Conservation (phyloP, 371 early-diverging fungal species). For the Actinomortierella ambigua region DNA sequence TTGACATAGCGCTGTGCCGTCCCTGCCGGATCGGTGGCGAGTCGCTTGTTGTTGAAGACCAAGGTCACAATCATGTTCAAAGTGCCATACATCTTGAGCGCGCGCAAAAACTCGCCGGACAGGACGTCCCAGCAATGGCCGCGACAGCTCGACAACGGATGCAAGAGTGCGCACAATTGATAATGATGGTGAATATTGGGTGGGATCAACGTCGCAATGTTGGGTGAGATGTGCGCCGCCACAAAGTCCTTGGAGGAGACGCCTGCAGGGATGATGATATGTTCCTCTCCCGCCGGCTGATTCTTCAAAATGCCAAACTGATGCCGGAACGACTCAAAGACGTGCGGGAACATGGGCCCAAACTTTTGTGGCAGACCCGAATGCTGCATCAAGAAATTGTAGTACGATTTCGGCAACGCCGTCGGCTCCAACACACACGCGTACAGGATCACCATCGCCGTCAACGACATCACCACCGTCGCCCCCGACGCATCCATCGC, state of each 20-base stretch:
- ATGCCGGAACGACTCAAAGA: constrained; percentile 48
- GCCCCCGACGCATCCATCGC: constrained; percentile 59
- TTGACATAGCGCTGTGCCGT: constrained; percentile 46
- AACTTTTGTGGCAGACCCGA: constrained; percentile 61
- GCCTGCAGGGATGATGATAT: constrained; percentile 52
- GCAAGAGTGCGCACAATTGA: constrained; percentile 75
- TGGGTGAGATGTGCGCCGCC: constrained; percentile 58
- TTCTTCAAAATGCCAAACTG: constrained; percentile 46
- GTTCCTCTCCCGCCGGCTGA: constrained; percentile 34
- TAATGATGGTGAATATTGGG: constrained; percentile 63
- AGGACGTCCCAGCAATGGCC: constrained; percentile 49
- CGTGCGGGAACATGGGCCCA: constrained; percentile 59
- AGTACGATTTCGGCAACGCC: constrained; percentile 67
- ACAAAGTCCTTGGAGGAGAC: constrained; percentile 55
- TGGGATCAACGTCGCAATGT: constrained; percentile 56
- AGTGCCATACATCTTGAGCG: constrained; percentile 72
- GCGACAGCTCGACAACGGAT: constrained; percentile 68
- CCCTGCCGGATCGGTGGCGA: constrained; percentile 38
- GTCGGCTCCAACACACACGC: constrained; percentile 66
- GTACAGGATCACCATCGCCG: constrained; percentile 67
- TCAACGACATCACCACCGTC: constrained; percentile 69
- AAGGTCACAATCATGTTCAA: constrained; percentile 58
- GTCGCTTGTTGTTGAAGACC: constrained; percentile 37
- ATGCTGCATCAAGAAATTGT: constrained; percentile 69
- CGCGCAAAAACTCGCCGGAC: constrained; percentile 55